Evolutionary conservation across 768 basidiomycete genomes (phyloP), one percentile per base, ranked within the genome.

Genomic region (Tremella fuciformis): DNA sequence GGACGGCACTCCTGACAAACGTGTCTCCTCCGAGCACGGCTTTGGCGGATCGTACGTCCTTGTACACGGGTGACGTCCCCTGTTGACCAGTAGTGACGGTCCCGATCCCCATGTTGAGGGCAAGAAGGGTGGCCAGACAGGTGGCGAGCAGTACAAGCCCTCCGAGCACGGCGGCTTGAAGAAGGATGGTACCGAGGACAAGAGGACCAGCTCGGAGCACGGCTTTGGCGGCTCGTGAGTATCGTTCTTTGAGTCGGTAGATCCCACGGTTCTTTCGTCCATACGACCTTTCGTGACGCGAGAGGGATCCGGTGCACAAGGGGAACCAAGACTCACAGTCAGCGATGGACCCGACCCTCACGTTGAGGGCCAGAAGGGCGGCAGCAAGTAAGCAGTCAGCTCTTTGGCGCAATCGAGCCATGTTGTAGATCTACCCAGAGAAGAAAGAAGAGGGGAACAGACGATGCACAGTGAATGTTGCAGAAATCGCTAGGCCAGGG

Each of bases 1-100:
- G 70, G 76, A 78, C 60, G 67, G 67, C 44, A 69, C 65, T 25
- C 77, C 78, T 21, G 79, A 79, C 70, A 74, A 79, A 74, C 64
- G 79, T 19, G 60, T 76, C 15, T 69, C 60, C 37, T 63, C 67
- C 19, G 78, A 79, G 60, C 78, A 79, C 73, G 79, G 78, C 61
- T 75, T 76, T 63, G 74, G 74, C 47, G 69, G 71, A 26, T 62
- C 60, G 54, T 67, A 42, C 58, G 64, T 55, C 19, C 40, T 22
- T 22, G 6, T 46, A 6, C 42, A 4, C 6, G 16, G 16, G 8
- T 4, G 42, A 46, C 22, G 7, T 18, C 42, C 8, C 42, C 38
- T 19, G 8, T 44, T 46, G 13, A 40, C 41, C 8, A 37, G 38
- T 25, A 60, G 62, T 53, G 73, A 72, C 50, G 73, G 76, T 51